Conservation (phyloP, 2,329 filamentous ascomycete genomes). For the Talaromyces atroroseus region DNA sequence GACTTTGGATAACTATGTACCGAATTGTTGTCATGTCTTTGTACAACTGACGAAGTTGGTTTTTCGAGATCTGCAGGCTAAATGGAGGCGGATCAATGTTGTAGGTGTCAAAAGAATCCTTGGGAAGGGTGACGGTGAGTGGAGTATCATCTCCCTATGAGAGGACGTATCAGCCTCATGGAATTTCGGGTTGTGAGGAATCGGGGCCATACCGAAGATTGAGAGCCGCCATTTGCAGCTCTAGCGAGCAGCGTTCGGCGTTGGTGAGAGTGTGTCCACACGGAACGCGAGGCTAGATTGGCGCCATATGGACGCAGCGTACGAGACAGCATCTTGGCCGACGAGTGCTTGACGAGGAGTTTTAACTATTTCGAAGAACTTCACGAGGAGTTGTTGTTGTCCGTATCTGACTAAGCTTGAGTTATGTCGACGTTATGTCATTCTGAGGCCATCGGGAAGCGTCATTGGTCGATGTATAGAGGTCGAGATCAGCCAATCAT, state of each 20-base stretch:
- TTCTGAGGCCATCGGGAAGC: not conserved
- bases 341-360: not conserved
- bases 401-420: not conserved
- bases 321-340: not conserved
- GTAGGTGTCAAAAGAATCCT: constrained; percentile 97
- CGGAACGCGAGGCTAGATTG: not conserved
- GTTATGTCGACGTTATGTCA: constrained; percentile 11
- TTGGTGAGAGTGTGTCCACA: not conserved
- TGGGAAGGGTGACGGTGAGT: constrained; percentile 80
- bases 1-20: constrained; percentile 45
- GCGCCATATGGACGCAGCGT: not conserved
- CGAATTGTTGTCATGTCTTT: constrained; percentile 87
- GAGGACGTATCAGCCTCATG: not conserved
- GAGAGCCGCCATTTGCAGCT: not conserved
- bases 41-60: constrained; percentile 94
- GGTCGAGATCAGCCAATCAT: not conserved
- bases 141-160: constrained; percentile 76
- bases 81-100: constrained; percentile 90
- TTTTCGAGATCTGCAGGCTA: constrained; percentile 84
- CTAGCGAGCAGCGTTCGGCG: not conserved
- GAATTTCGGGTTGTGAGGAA: not conserved
- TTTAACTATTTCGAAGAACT: too few species aligned
- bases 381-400: not conserved
- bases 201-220: not conserved
- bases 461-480: constrained; percentile 8